Evolutionary conservation across 208 protist species (phyloP).

Genomic region (Leishmania aethiopica): DNA sequence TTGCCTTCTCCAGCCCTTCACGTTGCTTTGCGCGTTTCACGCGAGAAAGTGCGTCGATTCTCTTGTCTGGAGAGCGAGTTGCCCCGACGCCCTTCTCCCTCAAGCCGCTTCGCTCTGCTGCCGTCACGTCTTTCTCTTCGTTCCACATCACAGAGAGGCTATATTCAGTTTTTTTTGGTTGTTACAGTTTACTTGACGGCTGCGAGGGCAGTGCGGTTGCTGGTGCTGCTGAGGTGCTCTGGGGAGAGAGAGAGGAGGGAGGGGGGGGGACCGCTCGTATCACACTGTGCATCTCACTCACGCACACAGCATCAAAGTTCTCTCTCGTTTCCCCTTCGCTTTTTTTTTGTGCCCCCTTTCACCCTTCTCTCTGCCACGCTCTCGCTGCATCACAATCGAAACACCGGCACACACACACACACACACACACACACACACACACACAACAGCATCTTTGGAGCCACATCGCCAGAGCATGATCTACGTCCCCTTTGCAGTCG

Average conservation of each 20-base stretch:
- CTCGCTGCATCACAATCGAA: not conserved
- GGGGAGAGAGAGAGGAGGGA: too few species aligned
- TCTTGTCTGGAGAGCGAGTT: not conserved
- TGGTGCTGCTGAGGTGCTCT: not conserved
- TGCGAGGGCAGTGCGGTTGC: not conserved
- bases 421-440: not conserved
- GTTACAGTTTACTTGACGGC: not conserved
- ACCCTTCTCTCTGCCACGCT: not conserved
- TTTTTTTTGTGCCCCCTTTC: not conserved
- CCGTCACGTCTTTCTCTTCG: not conserved
- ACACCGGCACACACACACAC: not conserved
- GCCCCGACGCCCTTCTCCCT: not conserved
- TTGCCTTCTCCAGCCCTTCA: not conserved
- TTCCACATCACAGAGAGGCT: not conserved
- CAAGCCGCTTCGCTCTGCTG: not conserved
- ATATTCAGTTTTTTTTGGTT: not conserved
- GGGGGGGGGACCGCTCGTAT: too few species aligned
- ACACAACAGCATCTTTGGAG: not conserved
- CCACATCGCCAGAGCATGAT: conserved; percentile 22
- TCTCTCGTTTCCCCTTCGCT: not conserved
- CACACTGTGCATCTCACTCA: not conserved
- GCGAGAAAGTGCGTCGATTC: not conserved
- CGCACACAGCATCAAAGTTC: not conserved
- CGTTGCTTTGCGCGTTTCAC: not conserved
- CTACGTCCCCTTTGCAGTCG: conserved; percentile 62